A percentile compares a stretch with the other conserved stretches of the same genome.
Conservation (phyloP, 345 rosid species). For the Gossypium australe region DNA sequence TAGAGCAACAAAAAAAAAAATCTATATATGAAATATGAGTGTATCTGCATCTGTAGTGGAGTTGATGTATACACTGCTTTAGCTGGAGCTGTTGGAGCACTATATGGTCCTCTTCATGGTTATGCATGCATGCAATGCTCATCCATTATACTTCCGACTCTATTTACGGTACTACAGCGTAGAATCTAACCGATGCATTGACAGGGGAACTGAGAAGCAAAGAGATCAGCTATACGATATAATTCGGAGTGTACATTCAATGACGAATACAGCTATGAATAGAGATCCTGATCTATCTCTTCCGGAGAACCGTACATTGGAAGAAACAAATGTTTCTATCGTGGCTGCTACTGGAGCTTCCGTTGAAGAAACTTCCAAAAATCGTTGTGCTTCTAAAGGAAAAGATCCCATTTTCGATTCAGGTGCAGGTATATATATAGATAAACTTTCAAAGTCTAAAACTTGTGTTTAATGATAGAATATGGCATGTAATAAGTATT, state of each 20-base stretch:
- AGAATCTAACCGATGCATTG: slow-evolving; percentile 11
- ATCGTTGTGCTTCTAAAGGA: slow-evolving; percentile 20
- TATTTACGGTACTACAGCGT: background rate
- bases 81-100: slow-evolving; percentile 94
- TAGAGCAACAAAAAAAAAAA: background rate
- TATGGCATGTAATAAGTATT: too few species aligned
- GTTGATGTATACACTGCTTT: slow-evolving; percentile 91
- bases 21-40: background rate
- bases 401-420: slow-evolving; percentile 32
- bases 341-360: slow-evolving; percentile 47
- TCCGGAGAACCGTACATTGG: slow-evolving; percentile 26
- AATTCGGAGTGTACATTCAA: slow-evolving; percentile 53
- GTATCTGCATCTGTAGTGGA: slow-evolving; percentile 54
- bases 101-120: slow-evolving; percentile 98
- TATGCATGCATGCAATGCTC: background rate
- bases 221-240: slow-evolving; percentile 56
- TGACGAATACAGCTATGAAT: slow-evolving; percentile 43
- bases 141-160: background rate
- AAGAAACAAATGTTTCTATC: slow-evolving; percentile 28
- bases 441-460: background rate
- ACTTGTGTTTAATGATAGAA: background rate
- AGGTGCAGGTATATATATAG: slow-evolving; percentile 21
- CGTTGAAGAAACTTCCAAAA: slow-evolving; percentile 28
- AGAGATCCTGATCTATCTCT: slow-evolving; percentile 41
- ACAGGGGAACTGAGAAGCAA: slow-evolving; percentile 57